A percentile compares a stretch with the other conserved stretches of the same genome.
These are phyloP conservation scores for Xylariaceae sp. DNA, from an alignment of 2,329 filamentous ascomycete species.

Conservation along the genomic window DNA sequence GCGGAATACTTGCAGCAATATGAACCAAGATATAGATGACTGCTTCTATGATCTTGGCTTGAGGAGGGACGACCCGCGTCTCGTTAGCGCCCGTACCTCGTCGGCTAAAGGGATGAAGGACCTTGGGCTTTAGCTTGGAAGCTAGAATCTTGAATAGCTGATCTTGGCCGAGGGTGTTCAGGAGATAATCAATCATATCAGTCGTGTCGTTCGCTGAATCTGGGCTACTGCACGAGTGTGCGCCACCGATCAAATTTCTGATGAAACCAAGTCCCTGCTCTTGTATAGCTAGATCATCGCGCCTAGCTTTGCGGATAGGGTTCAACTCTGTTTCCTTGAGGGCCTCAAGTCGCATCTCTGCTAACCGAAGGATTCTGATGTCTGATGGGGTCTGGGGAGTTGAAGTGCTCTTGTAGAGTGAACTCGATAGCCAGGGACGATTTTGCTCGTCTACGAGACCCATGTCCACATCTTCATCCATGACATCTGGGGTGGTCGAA, in stretches of 20 bases:
- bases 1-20: conserved; percentile 80
- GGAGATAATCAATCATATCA: conserved; percentile 84
- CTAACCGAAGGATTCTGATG: conserved; percentile 50
- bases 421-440: conserved; percentile 31
- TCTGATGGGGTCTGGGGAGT: conserved; percentile 23
- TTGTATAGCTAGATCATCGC: conserved; percentile 84
- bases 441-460: conserved; percentile 53
- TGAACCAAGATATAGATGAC: conserved; percentile 86
- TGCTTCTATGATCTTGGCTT: conserved; percentile 74
- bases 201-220: conserved; percentile 57
- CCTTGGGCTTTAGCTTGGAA: conserved; percentile 72
- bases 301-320: conserved; percentile 69
- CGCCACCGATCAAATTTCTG: conserved; percentile 81
- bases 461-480: conserved; percentile 66
- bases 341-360: conserved; percentile 55
- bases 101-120: conserved; percentile 59
- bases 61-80: conserved; percentile 60
- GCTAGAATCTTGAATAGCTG: conserved; percentile 81
- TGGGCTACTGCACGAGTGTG: conserved; percentile 55
- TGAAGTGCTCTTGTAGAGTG: conserved; percentile 26
- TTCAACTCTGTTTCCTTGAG: conserved; percentile 72
- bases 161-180: conserved; percentile 76
- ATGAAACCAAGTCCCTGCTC: conserved; percentile 91
- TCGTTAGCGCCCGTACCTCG: conserved; percentile 46
- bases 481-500: conserved; percentile 44